Conservation (phyloP, 2,329 filamentous ascomycete species). For the Penicillium sp. region DNA sequence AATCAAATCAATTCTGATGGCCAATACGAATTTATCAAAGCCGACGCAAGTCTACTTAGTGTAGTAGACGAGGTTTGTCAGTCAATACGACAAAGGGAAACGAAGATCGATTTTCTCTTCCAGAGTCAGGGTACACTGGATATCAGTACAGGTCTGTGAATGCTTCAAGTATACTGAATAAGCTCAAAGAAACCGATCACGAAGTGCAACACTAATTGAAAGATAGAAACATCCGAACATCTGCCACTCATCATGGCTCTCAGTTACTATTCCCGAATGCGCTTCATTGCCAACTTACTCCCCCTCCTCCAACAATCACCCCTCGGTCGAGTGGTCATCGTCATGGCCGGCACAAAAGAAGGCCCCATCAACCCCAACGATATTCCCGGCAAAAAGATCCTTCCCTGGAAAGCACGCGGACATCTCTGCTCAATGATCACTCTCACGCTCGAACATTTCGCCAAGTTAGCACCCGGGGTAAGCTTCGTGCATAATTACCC, state of each 20-base stretch:
- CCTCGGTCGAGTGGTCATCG: background rate
- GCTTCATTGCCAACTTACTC: constrained; percentile 9
- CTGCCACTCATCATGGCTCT: constrained; percentile 7
- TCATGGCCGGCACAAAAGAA: constrained; percentile 8
- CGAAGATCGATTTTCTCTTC: background rate
- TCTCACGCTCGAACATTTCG: background rate
- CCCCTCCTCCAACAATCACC: background rate
- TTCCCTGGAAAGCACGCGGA: background rate
- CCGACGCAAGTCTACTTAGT: constrained; percentile 57
- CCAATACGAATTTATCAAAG: constrained; percentile 55
- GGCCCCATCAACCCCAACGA: constrained; percentile 2
- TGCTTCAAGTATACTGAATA: too few relatives aligned
- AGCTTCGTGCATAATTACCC: constrained; percentile 13
- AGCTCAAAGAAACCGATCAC: too few relatives aligned
- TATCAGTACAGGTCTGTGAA: too few relatives aligned
- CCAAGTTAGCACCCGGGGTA: background rate
- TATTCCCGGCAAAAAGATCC: background rate
- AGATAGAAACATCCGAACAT: constrained; percentile 9
- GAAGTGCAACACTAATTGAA: too few relatives aligned
- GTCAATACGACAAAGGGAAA: background rate
- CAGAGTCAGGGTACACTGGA: constrained; percentile 10
- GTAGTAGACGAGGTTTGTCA: constrained; percentile 58
- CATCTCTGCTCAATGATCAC: constrained; percentile 11
- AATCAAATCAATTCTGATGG: constrained; percentile 52
- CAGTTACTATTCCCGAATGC: constrained; percentile 5